Evolutionary conservation across 2,329 filamentous ascomycete genomes (phyloP).

Genomic region (Cladosporium oxysporum): DNA sequence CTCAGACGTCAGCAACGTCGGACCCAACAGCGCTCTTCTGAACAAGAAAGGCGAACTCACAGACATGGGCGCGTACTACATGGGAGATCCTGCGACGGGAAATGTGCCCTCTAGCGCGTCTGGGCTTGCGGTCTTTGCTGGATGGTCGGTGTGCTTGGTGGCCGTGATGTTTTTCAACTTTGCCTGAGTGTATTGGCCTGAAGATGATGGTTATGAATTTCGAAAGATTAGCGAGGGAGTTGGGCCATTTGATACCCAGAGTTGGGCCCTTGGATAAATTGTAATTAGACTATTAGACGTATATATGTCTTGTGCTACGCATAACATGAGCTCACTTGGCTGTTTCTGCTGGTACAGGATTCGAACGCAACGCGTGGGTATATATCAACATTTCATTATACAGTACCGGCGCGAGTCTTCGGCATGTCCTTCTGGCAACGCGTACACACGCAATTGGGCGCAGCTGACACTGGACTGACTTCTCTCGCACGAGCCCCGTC

Average conservation of each 20-base stretch:
- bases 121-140: conserved; percentile 32
- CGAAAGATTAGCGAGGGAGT: conserved; percentile 5
- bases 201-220: not conserved
- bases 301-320: not conserved
- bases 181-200: not conserved
- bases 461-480: not conserved
- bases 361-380: not conserved
- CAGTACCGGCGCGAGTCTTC: not conserved
- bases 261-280: not conserved
- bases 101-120: conserved; percentile 39
- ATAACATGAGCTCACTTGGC: not conserved
- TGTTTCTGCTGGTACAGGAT: not conserved
- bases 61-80: conserved; percentile 75
- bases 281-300: not conserved
- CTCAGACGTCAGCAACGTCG: conserved; percentile 69
- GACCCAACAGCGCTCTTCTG: conserved; percentile 70
- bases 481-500: not conserved
- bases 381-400: not conserved
- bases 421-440: not conserved
- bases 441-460: not conserved
- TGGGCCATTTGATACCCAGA: conserved; percentile 6
- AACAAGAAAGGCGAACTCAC: conserved; percentile 68
- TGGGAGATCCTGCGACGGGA: conserved; percentile 55
- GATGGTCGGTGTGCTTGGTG: conserved; percentile 30
- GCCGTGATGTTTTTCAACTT: conserved; percentile 27